Conservation (phyloP, 306 rosid genomes). For the Cicer pinnatifidum region DNA sequence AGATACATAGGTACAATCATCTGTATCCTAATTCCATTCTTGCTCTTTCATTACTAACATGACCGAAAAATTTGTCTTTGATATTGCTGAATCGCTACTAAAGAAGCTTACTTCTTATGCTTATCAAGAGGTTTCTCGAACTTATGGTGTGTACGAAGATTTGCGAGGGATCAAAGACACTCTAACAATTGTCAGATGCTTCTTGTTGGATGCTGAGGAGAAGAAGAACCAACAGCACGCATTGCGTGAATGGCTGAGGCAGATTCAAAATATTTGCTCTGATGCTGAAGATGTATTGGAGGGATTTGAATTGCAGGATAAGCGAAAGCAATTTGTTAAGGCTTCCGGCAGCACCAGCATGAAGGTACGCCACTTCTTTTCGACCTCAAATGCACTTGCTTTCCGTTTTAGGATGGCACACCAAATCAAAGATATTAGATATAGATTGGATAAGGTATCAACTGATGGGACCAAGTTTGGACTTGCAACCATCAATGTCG, state of each 20-base stretch:
- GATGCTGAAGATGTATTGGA: conserved; percentile 5
- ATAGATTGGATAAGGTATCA: background rate
- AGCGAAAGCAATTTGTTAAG: background rate
- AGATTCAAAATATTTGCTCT: background rate
- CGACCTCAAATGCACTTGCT: background rate
- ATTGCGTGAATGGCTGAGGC: background rate
- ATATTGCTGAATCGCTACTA: background rate
- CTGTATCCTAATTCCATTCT: background rate
- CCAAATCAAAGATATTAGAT: background rate
- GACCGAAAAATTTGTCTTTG: background rate
- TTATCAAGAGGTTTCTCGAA: background rate
- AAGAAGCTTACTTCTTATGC: conserved; percentile 1
- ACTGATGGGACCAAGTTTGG: background rate
- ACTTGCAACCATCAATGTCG: background rate
- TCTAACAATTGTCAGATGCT: background rate
- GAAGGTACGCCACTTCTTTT: conserved; percentile 12
- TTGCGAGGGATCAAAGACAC: background rate
- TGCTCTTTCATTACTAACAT: background rate
- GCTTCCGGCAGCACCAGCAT: background rate
- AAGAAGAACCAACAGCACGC: background rate
- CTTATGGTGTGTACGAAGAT: background rate
- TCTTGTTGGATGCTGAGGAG: background rate
- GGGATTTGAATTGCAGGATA: background rate
- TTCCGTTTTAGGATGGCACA: background rate
- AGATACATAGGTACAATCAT: too few relatives aligned